A percentile compares a stretch with the other conserved stretches of the same genome.
Conservation (phyloP, 2,329 filamentous ascomycete genomes). For the Xylariaceae sp. region DNA sequence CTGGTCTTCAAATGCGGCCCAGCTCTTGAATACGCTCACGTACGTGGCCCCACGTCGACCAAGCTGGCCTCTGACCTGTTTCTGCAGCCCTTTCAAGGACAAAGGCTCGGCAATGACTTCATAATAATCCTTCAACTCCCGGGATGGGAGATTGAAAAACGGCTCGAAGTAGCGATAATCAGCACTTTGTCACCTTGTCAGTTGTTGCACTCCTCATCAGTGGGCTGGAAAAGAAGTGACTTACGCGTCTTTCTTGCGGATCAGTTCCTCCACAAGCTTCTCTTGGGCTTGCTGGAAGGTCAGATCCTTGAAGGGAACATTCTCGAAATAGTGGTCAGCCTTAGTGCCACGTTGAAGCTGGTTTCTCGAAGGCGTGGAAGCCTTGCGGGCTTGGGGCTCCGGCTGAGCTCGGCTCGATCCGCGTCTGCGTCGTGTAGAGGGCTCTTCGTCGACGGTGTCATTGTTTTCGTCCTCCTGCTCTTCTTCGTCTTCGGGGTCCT, state of each 20-base stretch:
- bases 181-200: conserved; percentile 47
- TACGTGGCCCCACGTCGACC: conserved; percentile 64
- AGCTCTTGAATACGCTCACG: conserved; percentile 70
- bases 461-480: conserved; percentile 31
- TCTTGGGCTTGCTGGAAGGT: conserved; percentile 84
- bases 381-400: conserved; percentile 31
- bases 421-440: conserved; percentile 16
- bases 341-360: conserved; percentile 36
- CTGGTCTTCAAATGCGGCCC: conserved; percentile 78
- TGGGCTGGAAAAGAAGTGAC: conserved; percentile 22
- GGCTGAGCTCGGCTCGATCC: conserved; percentile 31
- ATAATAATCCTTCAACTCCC: conserved; percentile 81
- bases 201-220: background rate
- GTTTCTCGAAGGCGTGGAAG: conserved; percentile 28
- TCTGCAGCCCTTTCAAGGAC: conserved; percentile 74
- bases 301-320: conserved; percentile 65
- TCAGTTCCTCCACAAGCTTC: conserved; percentile 73
- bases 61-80: conserved; percentile 70
- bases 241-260: conserved; percentile 67
- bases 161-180: conserved; percentile 69
- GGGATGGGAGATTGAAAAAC: conserved; percentile 75
- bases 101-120: conserved; percentile 77
- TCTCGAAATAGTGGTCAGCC: conserved; percentile 53
- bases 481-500: conserved; percentile 20
- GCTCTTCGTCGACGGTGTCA: conserved; percentile 18